These are phyloP conservation scores for Claviceps capensis DNA, from an alignment of 2,329 filamentous ascomycete genomes.

Conservation along the genomic window DNA sequence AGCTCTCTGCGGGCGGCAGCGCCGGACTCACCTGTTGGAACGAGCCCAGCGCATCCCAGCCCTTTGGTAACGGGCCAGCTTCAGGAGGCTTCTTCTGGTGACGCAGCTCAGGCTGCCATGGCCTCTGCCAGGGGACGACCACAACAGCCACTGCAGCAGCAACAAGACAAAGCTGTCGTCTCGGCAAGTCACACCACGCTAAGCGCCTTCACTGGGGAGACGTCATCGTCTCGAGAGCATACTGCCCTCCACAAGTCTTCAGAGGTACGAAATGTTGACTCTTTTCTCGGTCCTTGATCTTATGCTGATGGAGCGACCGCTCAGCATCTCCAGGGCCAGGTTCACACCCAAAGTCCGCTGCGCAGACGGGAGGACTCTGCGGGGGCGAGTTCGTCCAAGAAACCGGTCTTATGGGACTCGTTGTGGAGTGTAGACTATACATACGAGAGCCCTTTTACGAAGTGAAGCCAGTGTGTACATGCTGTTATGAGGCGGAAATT, in stretches of 20 bases:
- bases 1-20: constrained; percentile 40
- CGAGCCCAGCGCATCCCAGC: constrained; percentile 26
- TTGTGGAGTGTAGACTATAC: constrained; percentile 48
- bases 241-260: constrained; percentile 12
- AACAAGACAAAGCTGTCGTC: neutral
- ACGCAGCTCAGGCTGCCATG: neutral
- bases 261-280: constrained; percentile 43
- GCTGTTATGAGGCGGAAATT: too few species aligned
- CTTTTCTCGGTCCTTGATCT: constrained; percentile 33
- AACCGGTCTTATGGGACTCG: constrained; percentile 46
- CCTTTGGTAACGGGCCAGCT: constrained; percentile 12
- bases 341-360: constrained; percentile 11
- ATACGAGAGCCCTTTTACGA: constrained; percentile 29
- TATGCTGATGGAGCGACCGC: neutral
- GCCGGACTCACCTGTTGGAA: constrained; percentile 25
- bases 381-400: constrained; percentile 28
- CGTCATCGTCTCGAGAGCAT: constrained; percentile 10
- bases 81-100: constrained; percentile 8
- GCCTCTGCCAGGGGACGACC: neutral
- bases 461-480: constrained; percentile 7
- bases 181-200: neutral
- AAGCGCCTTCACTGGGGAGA: constrained; percentile 13
- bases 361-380: constrained; percentile 26
- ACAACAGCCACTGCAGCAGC: neutral
- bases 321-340: constrained; percentile 9